Conservation (phyloP, 148 eudicot species). For the Nepenthes mirabilis region DNA sequence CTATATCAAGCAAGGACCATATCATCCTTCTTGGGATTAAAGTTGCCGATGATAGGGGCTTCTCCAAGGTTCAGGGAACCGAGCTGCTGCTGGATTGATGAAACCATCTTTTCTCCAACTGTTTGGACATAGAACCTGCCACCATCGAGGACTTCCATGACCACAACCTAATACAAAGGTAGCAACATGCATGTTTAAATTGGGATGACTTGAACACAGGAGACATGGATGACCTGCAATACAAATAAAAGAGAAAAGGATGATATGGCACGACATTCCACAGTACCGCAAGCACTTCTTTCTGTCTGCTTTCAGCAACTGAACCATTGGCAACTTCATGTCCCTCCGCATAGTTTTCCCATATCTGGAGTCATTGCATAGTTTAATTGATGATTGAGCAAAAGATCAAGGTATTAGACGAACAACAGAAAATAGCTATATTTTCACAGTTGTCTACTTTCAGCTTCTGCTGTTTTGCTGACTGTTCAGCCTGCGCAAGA, state of each 20-base stretch:
- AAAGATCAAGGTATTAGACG: neutral
- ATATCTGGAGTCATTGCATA: constrained; percentile 41
- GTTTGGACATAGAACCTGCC: constrained; percentile 87
- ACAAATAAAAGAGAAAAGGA: neutral
- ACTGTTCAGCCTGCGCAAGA: constrained; percentile 75
- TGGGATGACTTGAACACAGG: neutral
- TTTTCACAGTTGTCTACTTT: constrained; percentile 30
- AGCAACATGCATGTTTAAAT: neutral
- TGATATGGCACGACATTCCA: neutral
- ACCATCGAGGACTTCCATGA: constrained; percentile 77
- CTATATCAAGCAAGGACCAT: constrained; percentile 78
- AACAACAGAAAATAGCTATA: neutral
- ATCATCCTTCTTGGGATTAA: constrained; percentile 85
- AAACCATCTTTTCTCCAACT: constrained; percentile 52
- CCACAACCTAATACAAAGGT: constrained; percentile 34
- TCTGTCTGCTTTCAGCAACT: constrained; percentile 46
- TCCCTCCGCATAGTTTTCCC: constrained; percentile 93
- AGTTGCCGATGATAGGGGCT: constrained; percentile 62
- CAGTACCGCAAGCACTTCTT: constrained; percentile 71
- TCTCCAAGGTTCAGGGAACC: constrained; percentile 58
- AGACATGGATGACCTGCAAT: neutral
- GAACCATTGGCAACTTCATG: constrained; percentile 66
- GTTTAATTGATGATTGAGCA: constrained; percentile 2
- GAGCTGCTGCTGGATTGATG: constrained; percentile 72
- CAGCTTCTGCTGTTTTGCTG: constrained; percentile 77